Percentiles rank a stretch among this genome's conserved stretches.
Conservation (phyloP, 2,329 filamentous ascomycete genomes). For the Aspergillus phoenicis region DNA sequence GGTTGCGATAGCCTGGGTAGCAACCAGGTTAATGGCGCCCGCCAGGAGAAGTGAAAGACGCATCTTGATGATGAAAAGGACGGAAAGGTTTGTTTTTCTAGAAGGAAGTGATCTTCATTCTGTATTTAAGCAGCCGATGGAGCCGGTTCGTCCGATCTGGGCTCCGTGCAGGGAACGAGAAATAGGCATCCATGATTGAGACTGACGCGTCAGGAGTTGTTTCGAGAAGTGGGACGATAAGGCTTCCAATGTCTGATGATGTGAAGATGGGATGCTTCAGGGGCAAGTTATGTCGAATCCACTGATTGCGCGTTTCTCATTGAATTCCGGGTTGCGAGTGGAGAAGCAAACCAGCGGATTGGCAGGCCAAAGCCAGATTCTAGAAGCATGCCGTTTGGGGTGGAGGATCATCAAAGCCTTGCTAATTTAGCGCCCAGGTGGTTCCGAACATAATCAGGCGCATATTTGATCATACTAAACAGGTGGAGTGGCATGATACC, state of each 20-base stretch:
- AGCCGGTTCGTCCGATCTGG: not conserved
- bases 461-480: too few species aligned
- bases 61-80: not conserved
- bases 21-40: not conserved
- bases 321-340: not conserved
- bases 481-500: too few species aligned
- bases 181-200: not conserved
- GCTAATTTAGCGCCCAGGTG: too few species aligned
- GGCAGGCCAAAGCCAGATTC: not conserved
- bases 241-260: not conserved
- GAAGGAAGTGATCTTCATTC: not conserved
- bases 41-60: not conserved
- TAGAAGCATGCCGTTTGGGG: not conserved
- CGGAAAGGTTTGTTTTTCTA: not conserved
- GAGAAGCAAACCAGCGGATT: not conserved
- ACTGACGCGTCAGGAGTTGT: not conserved
- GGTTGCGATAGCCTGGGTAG: not conserved
- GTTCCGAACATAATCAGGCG: too few species aligned
- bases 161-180: not conserved
- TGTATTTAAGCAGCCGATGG: not conserved
- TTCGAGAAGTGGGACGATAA: not conserved
- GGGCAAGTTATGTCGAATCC: not conserved
- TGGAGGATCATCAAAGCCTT: not conserved
- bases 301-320: not conserved
- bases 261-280: not conserved